These are phyloP conservation scores for Fragosphaeria purpurea DNA, from an alignment of 2,329 filamentous ascomycete species.

Conservation along the genomic window DNA sequence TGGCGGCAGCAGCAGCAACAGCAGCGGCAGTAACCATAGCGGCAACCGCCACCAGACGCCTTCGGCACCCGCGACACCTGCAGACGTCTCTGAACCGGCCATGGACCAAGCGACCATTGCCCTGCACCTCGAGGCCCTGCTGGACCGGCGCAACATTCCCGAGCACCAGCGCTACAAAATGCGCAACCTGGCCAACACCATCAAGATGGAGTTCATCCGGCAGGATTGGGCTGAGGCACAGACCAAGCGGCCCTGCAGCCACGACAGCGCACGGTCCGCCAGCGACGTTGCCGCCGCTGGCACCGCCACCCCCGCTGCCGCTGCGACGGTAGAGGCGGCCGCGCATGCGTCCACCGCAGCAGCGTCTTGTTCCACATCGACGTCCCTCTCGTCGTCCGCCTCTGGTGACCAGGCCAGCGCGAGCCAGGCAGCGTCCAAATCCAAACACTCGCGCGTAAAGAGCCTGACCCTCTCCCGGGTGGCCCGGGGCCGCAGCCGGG, in stretches of 20 bases:
- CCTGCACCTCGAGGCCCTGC: conserved; percentile 48
- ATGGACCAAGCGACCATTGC: conserved; percentile 47
- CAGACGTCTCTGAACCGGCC: conserved; percentile 34
- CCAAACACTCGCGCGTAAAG: conserved; percentile 54
- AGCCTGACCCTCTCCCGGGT: conserved; percentile 68
- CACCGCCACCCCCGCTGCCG: conserved; percentile 15
- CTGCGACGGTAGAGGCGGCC: conserved; percentile 12
- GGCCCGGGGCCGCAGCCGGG: conserved; percentile 20
- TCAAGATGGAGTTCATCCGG: conserved; percentile 92
- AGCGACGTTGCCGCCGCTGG: conserved; percentile 15
- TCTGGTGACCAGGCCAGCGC: background rate
- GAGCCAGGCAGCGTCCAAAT: conserved; percentile 35
- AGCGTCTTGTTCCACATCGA: no score
- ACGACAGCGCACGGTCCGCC: conserved; percentile 32
- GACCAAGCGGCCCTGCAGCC: conserved; percentile 30
- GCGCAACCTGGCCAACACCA: conserved; percentile 74
- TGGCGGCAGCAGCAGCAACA: conserved; percentile 16
- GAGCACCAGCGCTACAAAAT: conserved; percentile 92
- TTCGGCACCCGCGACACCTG: conserved; percentile 10
- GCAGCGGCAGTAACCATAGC: conserved; percentile 19
- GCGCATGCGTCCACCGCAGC: no score
- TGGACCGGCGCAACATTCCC: conserved; percentile 86
- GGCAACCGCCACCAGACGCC: no score
- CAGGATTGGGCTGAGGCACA: conserved; percentile 70
- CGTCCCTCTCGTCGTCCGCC: no score